Conservation (phyloP, 176 grass and related monocot genomes). For the Olyra latifolia region DNA sequence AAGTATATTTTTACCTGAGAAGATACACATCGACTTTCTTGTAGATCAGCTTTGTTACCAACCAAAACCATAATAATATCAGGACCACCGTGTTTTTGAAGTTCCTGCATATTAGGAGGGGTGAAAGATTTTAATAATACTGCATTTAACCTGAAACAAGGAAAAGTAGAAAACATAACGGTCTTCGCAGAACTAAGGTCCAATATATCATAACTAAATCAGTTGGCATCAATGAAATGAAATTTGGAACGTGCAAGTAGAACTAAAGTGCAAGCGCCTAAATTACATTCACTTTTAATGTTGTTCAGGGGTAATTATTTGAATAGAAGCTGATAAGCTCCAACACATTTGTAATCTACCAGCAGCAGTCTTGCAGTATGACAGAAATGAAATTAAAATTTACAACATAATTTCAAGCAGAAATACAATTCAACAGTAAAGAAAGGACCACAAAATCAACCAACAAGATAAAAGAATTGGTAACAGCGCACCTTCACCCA, state of each 20-base stretch:
- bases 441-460: background rate
- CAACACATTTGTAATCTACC: slow-evolving; percentile 12
- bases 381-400: background rate
- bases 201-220: background rate
- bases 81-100: slow-evolving; percentile 96
- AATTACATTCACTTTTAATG: background rate
- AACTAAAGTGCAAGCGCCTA: background rate
- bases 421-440: background rate
- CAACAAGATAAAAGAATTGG: background rate
- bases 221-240: background rate
- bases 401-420: background rate
- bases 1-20: slow-evolving; percentile 42
- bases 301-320: background rate
- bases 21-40: slow-evolving; percentile 74
- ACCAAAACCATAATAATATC: slow-evolving; percentile 94
- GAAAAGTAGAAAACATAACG: background rate
- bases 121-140: slow-evolving; percentile 15
- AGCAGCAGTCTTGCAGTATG: background rate
- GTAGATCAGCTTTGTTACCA: slow-evolving; percentile 92
- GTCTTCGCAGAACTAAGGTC: background rate
- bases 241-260: background rate
- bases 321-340: background rate
- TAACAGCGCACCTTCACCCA: slow-evolving; percentile 80
- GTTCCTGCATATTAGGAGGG: slow-evolving; percentile 53
- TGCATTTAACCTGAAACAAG: background rate